These are phyloP conservation scores for Xylaria sp. DNA, from an alignment of 2,329 filamentous ascomycete species.

Conservation along the genomic window DNA sequence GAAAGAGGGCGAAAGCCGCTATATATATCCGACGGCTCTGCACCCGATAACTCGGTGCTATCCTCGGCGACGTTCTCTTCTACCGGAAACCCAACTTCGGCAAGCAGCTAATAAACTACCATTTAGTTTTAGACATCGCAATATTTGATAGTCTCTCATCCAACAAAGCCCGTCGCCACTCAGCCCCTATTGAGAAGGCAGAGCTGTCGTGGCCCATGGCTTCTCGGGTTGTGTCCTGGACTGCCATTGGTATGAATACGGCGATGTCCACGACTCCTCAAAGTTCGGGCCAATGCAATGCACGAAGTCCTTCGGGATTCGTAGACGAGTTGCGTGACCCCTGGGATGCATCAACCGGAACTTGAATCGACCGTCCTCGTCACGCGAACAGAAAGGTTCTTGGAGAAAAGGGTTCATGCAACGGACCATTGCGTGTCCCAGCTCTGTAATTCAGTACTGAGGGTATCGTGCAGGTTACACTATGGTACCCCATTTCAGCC, in stretches of 20 bases:
- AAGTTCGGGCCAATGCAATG: conserved; percentile 28
- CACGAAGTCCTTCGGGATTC: conserved; percentile 22
- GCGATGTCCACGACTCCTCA: conserved; percentile 14
- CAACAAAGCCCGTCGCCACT: neutral
- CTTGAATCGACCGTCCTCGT: conserved; percentile 24
- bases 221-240: conserved; percentile 10
- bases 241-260: conserved; percentile 12
- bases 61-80: conserved; percentile 15
- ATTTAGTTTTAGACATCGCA: conserved; percentile 1
- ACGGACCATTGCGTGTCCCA: conserved; percentile 25
- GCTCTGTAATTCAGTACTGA: conserved; percentile 22
- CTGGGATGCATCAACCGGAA: conserved; percentile 10
- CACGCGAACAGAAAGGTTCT: conserved; percentile 31
- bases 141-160: neutral
- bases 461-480: conserved; percentile 31
- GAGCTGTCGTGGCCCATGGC: conserved; percentile 3
- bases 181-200: conserved; percentile 10
- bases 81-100: neutral
- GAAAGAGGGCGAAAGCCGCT: conserved; percentile 22
- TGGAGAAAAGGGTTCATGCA: conserved; percentile 29
- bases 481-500: conserved; percentile 31
- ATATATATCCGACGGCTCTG: conserved; percentile 35
- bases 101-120: neutral
- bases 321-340: conserved; percentile 29
- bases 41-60: conserved; percentile 33